A percentile compares a stretch with the other conserved stretches of the same genome.
Conservation (phyloP, 2,329 filamentous ascomycete genomes). For the Hymenoscyphus scutula region DNA sequence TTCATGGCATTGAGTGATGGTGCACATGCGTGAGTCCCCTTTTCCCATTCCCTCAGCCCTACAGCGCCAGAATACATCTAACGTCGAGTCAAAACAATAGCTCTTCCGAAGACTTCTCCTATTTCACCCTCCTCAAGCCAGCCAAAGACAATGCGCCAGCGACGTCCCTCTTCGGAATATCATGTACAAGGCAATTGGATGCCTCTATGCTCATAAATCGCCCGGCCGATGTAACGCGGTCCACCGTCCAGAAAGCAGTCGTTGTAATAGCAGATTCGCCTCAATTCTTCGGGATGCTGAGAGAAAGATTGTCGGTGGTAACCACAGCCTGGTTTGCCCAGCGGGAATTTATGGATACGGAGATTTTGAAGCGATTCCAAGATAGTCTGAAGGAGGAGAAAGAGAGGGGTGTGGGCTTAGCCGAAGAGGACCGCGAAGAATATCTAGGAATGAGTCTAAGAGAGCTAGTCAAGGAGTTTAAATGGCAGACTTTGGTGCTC, state of each 20-base stretch:
- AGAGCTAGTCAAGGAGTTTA: conserved; percentile 91
- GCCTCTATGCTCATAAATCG: conserved; percentile 72
- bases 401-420: conserved; percentile 56
- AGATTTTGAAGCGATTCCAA: conserved; percentile 87
- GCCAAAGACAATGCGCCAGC: conserved; percentile 53
- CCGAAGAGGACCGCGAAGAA: conserved; percentile 75
- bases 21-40: conserved; percentile 72
- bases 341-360: conserved; percentile 84
- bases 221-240: conserved; percentile 88
- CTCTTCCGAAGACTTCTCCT: conserved; percentile 93
- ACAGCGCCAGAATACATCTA: conserved; percentile 1
- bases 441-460: conserved; percentile 86
- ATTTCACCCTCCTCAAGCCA: conserved; percentile 83
- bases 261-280: conserved; percentile 92
- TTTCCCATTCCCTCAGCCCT: not conserved
- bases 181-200: conserved; percentile 90
- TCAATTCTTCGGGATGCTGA: conserved; percentile 83
- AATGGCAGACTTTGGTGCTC: conserved; percentile 88
- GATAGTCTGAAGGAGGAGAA: conserved; percentile 76
- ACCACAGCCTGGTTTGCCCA: conserved; percentile 97
- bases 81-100: conserved; percentile 42
- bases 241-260: conserved; percentile 96
- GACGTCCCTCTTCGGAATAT: conserved; percentile 91
- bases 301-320: conserved; percentile 85
- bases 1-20: conserved; percentile 98